Evolutionary conservation across 2,329 filamentous ascomycete species (phyloP).

Genomic region (Alternaria longipes): DNA sequence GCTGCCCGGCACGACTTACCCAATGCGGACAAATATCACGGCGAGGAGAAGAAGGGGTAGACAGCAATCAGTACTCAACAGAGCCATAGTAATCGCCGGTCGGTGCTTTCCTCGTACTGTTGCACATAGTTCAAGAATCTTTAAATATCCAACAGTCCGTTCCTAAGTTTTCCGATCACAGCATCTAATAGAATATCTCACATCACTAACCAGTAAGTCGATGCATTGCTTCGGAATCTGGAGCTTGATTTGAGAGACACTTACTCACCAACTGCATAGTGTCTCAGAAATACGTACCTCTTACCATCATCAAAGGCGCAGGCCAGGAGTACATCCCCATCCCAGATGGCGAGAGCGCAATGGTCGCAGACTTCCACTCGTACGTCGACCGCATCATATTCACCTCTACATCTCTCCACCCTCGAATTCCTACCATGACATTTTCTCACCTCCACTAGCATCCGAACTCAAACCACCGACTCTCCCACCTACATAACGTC

Average conservation of each 20-base stretch:
- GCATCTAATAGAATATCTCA: neutral
- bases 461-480: slow-evolving; percentile 34
- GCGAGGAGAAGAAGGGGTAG: slow-evolving; percentile 14
- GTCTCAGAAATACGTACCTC: slow-evolving; percentile 29
- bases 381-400: slow-evolving; percentile 5
- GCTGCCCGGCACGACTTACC: slow-evolving; percentile 30
- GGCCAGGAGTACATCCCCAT: slow-evolving; percentile 37
- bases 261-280: slow-evolving; percentile 14
- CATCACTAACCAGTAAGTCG: slow-evolving; percentile 1
- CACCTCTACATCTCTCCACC: too few relatives aligned
- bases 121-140: neutral
- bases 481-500: slow-evolving; percentile 35
- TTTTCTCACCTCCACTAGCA: slow-evolving; percentile 9
- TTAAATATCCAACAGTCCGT: neutral
- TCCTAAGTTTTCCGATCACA: neutral
- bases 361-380: slow-evolving; percentile 41
- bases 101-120: neutral
- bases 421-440: too few relatives aligned
- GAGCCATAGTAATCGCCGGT: slow-evolving; percentile 8
- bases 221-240: neutral
- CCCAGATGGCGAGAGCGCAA: slow-evolving; percentile 35
- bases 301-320: slow-evolving; percentile 40
- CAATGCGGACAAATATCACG: slow-evolving; percentile 29
- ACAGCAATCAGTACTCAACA: slow-evolving; percentile 12
- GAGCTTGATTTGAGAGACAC: neutral